phyloP scores from a whole-genome alignment of 2,329 filamentous ascomycete genomes.

The Apiospora malaysiana region DNA sequence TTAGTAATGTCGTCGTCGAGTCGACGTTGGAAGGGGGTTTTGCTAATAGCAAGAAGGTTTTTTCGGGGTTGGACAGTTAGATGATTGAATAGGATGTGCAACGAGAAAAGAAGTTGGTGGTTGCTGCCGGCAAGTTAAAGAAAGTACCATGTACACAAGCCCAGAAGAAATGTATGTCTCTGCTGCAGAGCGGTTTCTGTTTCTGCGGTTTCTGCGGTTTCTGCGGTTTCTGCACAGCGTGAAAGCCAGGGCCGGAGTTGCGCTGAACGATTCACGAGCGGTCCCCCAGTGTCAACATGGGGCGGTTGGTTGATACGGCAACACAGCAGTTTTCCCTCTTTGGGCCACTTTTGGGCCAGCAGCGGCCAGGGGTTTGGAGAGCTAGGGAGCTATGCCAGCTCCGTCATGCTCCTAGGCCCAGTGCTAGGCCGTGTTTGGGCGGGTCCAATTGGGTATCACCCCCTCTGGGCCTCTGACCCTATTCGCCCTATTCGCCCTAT shows the following conservation, averaged over 20 bases:
- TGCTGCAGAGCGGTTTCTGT: not conserved
- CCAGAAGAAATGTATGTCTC: not conserved
- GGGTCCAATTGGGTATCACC: not conserved
- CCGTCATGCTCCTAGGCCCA: not conserved
- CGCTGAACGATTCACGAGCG: slow-evolving; percentile 9
- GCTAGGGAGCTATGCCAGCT: not conserved
- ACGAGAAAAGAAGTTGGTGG: not conserved
- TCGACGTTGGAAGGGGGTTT: slow-evolving; percentile 7
- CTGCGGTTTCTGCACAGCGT: not conserved
- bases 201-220: not conserved
- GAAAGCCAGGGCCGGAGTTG: slow-evolving; percentile 10
- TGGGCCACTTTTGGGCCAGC: no score
- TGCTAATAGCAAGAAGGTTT: not conserved
- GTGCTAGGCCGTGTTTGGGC: not conserved
- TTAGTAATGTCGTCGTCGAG: slow-evolving; percentile 19
- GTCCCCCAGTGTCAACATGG: not conserved
- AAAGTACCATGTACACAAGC: slow-evolving; percentile 17
- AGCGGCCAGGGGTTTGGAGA: not conserved
- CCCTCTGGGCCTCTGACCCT: no score
- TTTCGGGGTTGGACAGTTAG: not conserved
- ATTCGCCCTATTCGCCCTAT: not conserved
- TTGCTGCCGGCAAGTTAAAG: slow-evolving; percentile 1
- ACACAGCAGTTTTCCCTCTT: not conserved
- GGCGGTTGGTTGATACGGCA: not conserved
- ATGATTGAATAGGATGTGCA: slow-evolving; percentile 1